phyloP scores from a whole-genome alignment of 2,329 filamentous ascomycete genomes.

The Rutstroemia sydowiana region DNA sequence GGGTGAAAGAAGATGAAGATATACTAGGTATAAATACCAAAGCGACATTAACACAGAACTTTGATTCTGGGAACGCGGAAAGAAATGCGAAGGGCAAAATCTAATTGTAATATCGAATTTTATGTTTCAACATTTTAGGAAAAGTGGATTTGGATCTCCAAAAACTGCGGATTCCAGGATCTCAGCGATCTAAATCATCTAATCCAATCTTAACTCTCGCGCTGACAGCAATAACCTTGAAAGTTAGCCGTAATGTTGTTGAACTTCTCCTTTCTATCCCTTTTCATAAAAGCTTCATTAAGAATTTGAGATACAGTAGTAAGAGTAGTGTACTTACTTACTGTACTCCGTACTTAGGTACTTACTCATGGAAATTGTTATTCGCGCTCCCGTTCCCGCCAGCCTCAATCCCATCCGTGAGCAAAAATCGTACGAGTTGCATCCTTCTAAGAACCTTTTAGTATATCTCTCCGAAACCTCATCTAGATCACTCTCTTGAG shows the following conservation, averaged over 20 bases:
- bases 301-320: no score
- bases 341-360: no score
- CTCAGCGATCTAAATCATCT: slow-evolving; percentile 7
- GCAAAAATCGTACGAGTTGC: slow-evolving; percentile 8
- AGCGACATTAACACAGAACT: not conserved
- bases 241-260: no score
- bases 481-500: slow-evolving; percentile 2
- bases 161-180: not conserved
- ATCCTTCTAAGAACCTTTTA: slow-evolving; percentile 1
- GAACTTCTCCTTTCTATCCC: not conserved
- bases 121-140: not conserved
- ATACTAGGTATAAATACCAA: not conserved
- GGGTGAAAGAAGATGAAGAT: not conserved
- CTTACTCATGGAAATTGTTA: no score
- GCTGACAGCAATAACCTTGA: no score
- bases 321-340: no score
- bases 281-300: not conserved
- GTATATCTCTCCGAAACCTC: not conserved
- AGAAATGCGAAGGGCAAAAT: no score
- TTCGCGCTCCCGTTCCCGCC: slow-evolving; percentile 7
- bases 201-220: not conserved
- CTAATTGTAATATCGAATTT: no score
- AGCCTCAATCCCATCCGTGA: not conserved
- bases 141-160: not conserved
- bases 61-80: no score